Base-by-base conservation (phyloP, 2,329 filamentous ascomycete species). In the Phialophora verrucosa region DNA sequence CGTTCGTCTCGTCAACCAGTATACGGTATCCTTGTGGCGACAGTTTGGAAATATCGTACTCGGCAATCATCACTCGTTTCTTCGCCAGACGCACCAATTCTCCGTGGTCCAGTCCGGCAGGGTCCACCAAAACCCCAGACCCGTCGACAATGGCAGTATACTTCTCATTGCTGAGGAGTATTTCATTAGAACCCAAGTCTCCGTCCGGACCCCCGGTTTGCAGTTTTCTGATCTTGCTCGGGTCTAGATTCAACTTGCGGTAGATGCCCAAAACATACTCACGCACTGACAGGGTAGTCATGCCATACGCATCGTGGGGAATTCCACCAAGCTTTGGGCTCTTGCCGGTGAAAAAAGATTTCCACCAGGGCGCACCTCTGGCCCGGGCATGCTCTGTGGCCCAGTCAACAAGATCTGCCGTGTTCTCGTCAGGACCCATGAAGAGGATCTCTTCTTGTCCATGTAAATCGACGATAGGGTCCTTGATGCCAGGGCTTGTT, bases 261-360 rank as follows among this genome's bases (percentile, higher is more conserved):
- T 99, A 98, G 79, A 99, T 97, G 55, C 95, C 95, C 75, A 93
- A 88, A 71, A 99, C 91, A 74, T 96, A 99, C 80, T 99, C 92
- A 54, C 95, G 92, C 58, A 99, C 94, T 5, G 93, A 97, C 64
- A 98, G 82, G 0, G 95, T 98, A 0, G 95, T 99, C 95, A 99
- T 99, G 74, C 95, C 95, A 76, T 99, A 99, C 49, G 84, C 82
- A 78, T 99, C 95, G 79, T 99, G 95, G 44, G 95, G 95, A 73
- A 99, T 99, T 76, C 95, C 95, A 70, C 95, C 95, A 14, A 99
- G 86, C 80, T 91, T 95, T 61, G 93, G 95, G 73, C 92, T 97
- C 85, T 99, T 99, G 75, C 95, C 95, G 1, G 95, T 99, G 85
- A 99, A 99, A 87, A 99, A 99, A 0, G 95, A 99, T 85, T 99